Base-by-base conservation (phyloP, 805 yeast genomes). In the Lachancea lanzarotensis region DNA sequence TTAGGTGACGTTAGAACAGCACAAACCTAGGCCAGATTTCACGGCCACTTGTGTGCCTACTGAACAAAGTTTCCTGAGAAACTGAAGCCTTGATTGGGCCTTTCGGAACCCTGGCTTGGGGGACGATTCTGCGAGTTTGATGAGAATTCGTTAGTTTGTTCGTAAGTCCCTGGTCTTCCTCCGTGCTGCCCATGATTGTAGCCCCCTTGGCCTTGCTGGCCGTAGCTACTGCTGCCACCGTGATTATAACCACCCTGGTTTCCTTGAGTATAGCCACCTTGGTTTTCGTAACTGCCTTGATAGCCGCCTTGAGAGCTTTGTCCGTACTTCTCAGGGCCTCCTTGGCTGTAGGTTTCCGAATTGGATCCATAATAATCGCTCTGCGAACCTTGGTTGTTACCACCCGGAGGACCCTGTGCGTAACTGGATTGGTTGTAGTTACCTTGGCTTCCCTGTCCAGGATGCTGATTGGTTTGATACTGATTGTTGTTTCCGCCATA, bases 31-130 rank as follows among this genome's bases (percentile, higher is more conserved):
- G n/a, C n/a, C n/a, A n/a, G n/a, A n/a, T n/a, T n/a, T n/a, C n/a
- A n/a, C n/a, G n/a, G n/a, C n/a, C 25, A 22, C 8, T 6, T 22
- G 4, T 22, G 25, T 11, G 15, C 15, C 11, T 13, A 29, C 4
- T 42, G 38, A 12, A 38, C 40, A 29, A 44, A 44, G 37, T 44
- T 38, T 8, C 47, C 47, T 8, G 47, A 27, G 39, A 44, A 44
- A 34, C 29, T 44, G 25, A 44, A 44, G 16, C 40, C 36, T 13
- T 44, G 43, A 35, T 27, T 22, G 11, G 32, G 40, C 11, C 34
- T 19, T n/a, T 35, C 27, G 20, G 30, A 6, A 7, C 45, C 41
- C 31, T 42, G 45, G 29, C 15, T 20, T 2, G 35, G 27, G 17
- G 29, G 20, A 4, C 16, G 19, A 11, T 32, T 9, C 11, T 32